A percentile compares a stretch with the other conserved stretches of the same genome.
Conservation (phyloP, 495 filamentous ascomycete genomes). For the Xylaria curta region DNA sequence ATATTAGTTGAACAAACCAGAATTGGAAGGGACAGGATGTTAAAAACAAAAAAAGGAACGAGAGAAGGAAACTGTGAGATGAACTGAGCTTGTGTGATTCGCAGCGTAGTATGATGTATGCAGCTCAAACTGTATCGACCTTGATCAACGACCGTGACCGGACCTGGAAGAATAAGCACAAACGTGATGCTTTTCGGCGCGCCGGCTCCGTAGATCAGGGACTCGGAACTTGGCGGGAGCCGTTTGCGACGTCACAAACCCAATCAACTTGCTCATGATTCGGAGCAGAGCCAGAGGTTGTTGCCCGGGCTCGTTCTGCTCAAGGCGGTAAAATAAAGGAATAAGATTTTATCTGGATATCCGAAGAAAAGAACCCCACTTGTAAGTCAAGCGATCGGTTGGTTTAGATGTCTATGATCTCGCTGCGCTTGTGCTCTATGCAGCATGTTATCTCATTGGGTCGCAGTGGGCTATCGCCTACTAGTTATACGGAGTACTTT, state of each 20-base stretch:
- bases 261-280: slow-evolving; percentile 23
- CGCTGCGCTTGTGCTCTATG: slow-evolving; percentile 2
- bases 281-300: slow-evolving; percentile 12
- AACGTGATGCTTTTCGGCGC: slow-evolving; percentile 21
- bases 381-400: neutral
- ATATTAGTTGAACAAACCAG: neutral
- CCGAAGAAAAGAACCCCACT: neutral
- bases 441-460: slow-evolving; percentile 5
- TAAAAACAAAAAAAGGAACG: neutral
- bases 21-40: neutral
- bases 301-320: slow-evolving; percentile 24
- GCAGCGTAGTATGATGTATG: slow-evolving; percentile 12
- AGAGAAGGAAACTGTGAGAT: neutral
- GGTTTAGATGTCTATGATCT: neutral
- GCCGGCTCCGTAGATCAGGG: slow-evolving; percentile 43
- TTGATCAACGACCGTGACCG: slow-evolving; percentile 28
- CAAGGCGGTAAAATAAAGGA: neutral
- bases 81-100: slow-evolving; percentile 14
- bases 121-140: slow-evolving; percentile 20
- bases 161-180: slow-evolving; percentile 23
- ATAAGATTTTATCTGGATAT: neutral
- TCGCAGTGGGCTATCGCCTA: neutral
- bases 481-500: neutral
- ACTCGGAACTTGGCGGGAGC: slow-evolving; percentile 36
- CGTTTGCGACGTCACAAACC: slow-evolving; percentile 33